Evolutionary conservation across 2,329 filamentous ascomycete species (phyloP).

Genomic region (Fusarium globosum): DNA sequence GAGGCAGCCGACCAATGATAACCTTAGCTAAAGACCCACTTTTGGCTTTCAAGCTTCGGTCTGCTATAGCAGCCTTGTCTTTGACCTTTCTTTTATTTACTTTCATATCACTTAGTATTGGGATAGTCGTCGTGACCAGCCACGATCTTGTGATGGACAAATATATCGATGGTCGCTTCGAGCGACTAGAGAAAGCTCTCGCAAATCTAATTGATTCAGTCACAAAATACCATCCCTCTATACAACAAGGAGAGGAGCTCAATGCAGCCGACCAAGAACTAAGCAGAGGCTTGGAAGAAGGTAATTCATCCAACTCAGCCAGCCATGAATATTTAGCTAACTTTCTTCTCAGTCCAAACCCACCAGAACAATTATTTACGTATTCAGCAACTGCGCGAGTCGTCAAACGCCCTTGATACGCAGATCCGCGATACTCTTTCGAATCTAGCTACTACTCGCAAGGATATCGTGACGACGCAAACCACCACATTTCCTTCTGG

Average conservation of each 20-base stretch:
- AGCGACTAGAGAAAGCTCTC: slow-evolving; percentile 74
- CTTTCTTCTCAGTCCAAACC: slow-evolving; percentile 64
- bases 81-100: slow-evolving; percentile 19
- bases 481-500: slow-evolving; percentile 65
- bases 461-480: slow-evolving; percentile 74
- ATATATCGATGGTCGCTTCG: slow-evolving; percentile 70
- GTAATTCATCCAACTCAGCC: slow-evolving; percentile 54
- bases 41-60: slow-evolving; percentile 30
- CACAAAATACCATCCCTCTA: slow-evolving; percentile 82
- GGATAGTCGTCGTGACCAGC: neutral
- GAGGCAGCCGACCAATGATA: slow-evolving; percentile 21
- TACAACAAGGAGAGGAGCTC: slow-evolving; percentile 74
- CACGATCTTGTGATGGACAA: slow-evolving; percentile 64
- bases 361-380: slow-evolving; percentile 81
- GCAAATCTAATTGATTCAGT: slow-evolving; percentile 81
- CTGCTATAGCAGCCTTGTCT: slow-evolving; percentile 21
- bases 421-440: slow-evolving; percentile 78
- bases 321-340: slow-evolving; percentile 4
- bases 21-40: slow-evolving; percentile 15
- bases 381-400: slow-evolving; percentile 74
- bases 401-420: slow-evolving; percentile 72
- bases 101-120: neutral
- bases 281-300: slow-evolving; percentile 70
- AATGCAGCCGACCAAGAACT: slow-evolving; percentile 77
- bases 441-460: slow-evolving; percentile 77